These are phyloP conservation scores for Amoeboaphelidium occidentale DNA, from an alignment of 371 early-diverging fungal species.

Conservation along the genomic window DNA sequence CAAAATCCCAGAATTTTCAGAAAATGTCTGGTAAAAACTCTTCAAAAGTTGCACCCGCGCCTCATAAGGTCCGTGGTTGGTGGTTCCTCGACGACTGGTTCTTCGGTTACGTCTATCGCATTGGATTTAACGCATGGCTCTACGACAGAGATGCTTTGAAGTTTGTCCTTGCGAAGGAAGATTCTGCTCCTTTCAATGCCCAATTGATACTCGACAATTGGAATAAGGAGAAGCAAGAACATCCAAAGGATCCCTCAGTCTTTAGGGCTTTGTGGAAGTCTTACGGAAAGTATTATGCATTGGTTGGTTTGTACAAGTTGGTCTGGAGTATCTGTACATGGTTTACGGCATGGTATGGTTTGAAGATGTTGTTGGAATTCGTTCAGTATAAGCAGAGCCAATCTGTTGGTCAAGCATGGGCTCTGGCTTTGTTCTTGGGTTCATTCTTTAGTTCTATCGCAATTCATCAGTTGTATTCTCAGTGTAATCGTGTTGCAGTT, in stretches of 20 bases:
- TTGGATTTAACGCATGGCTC: not conserved
- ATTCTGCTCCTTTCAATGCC: not conserved
- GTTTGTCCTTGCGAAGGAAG: not conserved
- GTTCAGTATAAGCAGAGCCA: not conserved
- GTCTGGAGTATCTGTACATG: not conserved
- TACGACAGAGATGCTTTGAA: not conserved
- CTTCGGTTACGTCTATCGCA: not conserved
- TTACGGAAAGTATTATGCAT: not conserved
- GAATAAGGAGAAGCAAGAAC: not conserved
- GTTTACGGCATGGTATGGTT: not conserved
- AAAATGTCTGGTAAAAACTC: too few relatives aligned
- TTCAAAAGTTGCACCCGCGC: too few relatives aligned
- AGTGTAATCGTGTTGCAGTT: constrained; percentile 27
- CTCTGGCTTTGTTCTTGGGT: constrained; percentile 20
- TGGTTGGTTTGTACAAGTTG: not conserved
- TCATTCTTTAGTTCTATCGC: constrained; percentile 19
- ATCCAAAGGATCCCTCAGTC: not conserved
- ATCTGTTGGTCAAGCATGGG: constrained; percentile 1
- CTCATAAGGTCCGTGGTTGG: too few relatives aligned
- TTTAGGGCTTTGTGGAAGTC: not conserved
- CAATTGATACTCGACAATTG: not conserved
- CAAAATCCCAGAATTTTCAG: too few relatives aligned
- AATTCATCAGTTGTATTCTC: constrained; percentile 25
- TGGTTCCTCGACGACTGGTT: not conserved
- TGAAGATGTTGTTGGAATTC: not conserved